Percentiles rank a stretch among this genome's conserved stretches.
Evolutionary conservation across 2,329 filamentous ascomycete species (phyloP).

Genomic region (Fusarium praegraminearum): DNA sequence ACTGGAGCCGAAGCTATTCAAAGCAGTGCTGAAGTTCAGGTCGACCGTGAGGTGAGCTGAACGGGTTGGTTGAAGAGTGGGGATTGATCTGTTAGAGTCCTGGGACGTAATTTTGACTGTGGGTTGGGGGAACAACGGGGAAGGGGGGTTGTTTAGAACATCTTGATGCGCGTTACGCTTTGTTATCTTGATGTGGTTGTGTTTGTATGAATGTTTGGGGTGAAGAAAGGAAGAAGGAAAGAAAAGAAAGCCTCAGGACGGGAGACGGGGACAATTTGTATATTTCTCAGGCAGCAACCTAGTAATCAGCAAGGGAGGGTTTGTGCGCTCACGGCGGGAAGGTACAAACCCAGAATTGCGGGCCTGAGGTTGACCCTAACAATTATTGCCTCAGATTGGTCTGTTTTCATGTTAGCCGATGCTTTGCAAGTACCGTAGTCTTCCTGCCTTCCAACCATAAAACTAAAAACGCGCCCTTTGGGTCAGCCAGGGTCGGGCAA

Average conservation of each 20-base stretch:
- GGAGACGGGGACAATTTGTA: conserved; percentile 56
- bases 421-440: conserved; percentile 32
- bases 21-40: conserved; percentile 76
- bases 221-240: conserved; percentile 53
- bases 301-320: conserved; percentile 23
- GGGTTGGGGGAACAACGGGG: conserved; percentile 53
- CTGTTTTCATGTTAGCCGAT: conserved; percentile 20
- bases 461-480: conserved; percentile 40
- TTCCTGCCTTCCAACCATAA: neutral
- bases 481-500: conserved; percentile 48
- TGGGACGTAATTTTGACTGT: conserved; percentile 67
- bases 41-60: conserved; percentile 70
- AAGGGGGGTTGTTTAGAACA: conserved; percentile 67
- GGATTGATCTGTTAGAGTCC: conserved; percentile 55
- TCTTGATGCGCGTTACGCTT: conserved; percentile 61
- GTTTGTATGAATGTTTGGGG: conserved; percentile 51
- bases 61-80: conserved; percentile 59
- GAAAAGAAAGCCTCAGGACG: conserved; percentile 44
- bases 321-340: conserved; percentile 29
- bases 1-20: conserved; percentile 68
- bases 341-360: conserved; percentile 41
- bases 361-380: conserved; percentile 37
- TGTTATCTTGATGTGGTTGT: conserved; percentile 45
- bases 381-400: neutral
- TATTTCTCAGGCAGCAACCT: conserved; percentile 60